These are phyloP conservation scores for Aspergillus cristatus DNA, from an alignment of 495 filamentous ascomycete genomes.

Conservation along the genomic window DNA sequence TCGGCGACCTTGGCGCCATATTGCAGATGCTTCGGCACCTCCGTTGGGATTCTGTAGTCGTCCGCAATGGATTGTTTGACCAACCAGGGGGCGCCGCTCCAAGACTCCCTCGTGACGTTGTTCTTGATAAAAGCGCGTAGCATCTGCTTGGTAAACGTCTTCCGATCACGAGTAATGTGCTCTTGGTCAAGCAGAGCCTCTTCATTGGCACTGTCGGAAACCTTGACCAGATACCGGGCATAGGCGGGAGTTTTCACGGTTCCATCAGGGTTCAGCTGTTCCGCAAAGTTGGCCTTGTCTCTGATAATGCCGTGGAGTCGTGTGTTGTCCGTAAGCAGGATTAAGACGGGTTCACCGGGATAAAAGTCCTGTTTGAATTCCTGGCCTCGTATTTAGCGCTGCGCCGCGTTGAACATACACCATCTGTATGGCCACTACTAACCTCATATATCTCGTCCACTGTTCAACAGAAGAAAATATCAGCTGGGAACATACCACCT, in stretches of 20 bases:
- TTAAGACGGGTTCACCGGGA: conserved; percentile 78
- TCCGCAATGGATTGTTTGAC: conserved; percentile 82
- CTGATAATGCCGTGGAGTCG: conserved; percentile 69
- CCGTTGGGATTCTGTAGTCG: conserved; percentile 72
- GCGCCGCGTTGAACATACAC: background rate
- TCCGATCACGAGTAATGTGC: conserved; percentile 79
- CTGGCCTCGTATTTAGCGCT: conserved; percentile 42
- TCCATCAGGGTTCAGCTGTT: conserved; percentile 53
- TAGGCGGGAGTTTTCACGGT: conserved; percentile 54
- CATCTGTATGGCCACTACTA: conserved; percentile 9
- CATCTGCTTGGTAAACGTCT: conserved; percentile 91
- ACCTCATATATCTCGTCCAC: conserved; percentile 62
- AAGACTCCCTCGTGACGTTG: conserved; percentile 80
- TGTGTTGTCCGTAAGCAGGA: conserved; percentile 59
- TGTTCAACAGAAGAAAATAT: conserved; percentile 20
- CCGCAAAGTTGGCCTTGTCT: conserved; percentile 75
- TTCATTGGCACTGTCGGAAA: conserved; percentile 58
- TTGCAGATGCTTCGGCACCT: conserved; percentile 73
- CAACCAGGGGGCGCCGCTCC: conserved; percentile 91
- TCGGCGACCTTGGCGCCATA: conserved; percentile 71
- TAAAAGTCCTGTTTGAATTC: conserved; percentile 93
- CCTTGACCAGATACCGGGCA: conserved; percentile 70
- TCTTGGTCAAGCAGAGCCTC: conserved; percentile 73
- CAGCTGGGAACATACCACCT: background rate
- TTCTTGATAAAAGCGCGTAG: conserved; percentile 92